A percentile compares a stretch with the other conserved stretches of the same genome.
These are phyloP conservation scores for Erigeron philadelphicus DNA, from an alignment of 140 eudicot species.

Conservation along the genomic window DNA sequence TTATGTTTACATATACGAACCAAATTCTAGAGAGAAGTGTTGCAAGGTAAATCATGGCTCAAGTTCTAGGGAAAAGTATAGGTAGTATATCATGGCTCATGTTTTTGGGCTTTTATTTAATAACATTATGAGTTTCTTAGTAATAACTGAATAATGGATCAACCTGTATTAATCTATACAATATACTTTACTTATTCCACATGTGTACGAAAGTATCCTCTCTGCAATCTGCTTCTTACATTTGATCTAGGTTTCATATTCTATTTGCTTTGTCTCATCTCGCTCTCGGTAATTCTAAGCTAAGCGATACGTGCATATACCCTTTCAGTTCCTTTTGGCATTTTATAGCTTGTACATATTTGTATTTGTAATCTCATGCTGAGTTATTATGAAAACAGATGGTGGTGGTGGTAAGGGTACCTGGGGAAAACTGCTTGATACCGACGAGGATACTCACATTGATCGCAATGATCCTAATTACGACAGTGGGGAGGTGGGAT, in stretches of 20 bases:
- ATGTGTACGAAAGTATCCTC: not conserved
- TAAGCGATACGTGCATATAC: not conserved
- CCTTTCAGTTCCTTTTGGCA: not conserved
- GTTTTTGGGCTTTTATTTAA: too few species aligned
- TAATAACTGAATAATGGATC: too few species aligned
- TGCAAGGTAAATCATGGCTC: too few species aligned
- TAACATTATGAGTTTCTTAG: too few species aligned
- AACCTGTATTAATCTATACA: too few species aligned
- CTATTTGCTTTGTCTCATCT: not conserved
- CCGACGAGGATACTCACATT: slow-evolving; percentile 59
- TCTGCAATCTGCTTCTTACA: not conserved
- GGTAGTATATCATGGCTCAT: too few species aligned
- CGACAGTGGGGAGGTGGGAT: slow-evolving; percentile 89
- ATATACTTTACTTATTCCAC: not conserved
- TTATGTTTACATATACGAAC: too few species aligned
- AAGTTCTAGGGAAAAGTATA: too few species aligned
- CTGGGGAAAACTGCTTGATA: slow-evolving; percentile 92
- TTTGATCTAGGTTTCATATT: not conserved
- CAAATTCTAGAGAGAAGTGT: too few species aligned
- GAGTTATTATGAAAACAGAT: slow-evolving; percentile 43
- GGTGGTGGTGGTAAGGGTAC: slow-evolving; percentile 98
- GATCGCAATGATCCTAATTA: slow-evolving; percentile 92
- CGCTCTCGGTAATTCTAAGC: not conserved
- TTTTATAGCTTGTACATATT: not conserved
- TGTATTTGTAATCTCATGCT: not conserved